Evolutionary conservation across 176 grass and related monocot species (phyloP).

Genomic region (Calamus simplicifolius): DNA sequence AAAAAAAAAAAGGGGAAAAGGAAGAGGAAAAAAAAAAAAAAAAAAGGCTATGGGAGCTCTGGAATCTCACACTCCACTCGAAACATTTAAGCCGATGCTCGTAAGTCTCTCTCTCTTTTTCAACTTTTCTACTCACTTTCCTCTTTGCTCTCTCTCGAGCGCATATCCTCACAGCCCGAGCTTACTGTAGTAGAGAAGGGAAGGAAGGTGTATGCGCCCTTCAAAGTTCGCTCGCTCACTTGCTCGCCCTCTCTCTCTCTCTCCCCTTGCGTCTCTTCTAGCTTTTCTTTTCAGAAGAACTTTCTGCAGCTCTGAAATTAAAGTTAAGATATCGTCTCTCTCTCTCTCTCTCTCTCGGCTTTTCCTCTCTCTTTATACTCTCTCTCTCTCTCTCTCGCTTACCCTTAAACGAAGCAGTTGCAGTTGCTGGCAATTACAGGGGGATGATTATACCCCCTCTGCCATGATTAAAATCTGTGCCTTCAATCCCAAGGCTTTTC

Average conservation of each 20-base stretch:
- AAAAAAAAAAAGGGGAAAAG: background rate
- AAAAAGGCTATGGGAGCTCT: too few relatives aligned
- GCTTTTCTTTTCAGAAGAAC: constrained; percentile 15
- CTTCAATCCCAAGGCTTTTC: constrained; percentile 32
- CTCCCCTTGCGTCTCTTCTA: background rate
- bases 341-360: background rate
- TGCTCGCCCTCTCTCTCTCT: background rate
- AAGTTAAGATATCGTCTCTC: background rate
- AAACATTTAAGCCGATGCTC: background rate
- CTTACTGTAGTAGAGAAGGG: background rate
- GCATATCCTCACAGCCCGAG: background rate
- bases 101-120: constrained; percentile 2
- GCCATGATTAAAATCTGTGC: constrained; percentile 12
- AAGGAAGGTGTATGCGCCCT: background rate
- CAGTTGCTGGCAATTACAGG: constrained; percentile 32
- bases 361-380: constrained; percentile 5
- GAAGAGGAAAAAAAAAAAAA: background rate
- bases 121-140: constrained; percentile 2
- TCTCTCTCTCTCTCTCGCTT: constrained; percentile 19
- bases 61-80: too few relatives aligned
- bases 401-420: constrained; percentile 10
- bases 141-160: constrained; percentile 1
- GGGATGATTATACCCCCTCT: constrained; percentile 23
- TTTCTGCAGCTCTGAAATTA: constrained; percentile 19
- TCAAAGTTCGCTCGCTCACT: background rate